A percentile compares a stretch with the other conserved stretches of the same genome.
These are phyloP conservation scores for Apiospora kogelbergensis DNA, from an alignment of 2,329 filamentous ascomycete species.

Conservation along the genomic window DNA sequence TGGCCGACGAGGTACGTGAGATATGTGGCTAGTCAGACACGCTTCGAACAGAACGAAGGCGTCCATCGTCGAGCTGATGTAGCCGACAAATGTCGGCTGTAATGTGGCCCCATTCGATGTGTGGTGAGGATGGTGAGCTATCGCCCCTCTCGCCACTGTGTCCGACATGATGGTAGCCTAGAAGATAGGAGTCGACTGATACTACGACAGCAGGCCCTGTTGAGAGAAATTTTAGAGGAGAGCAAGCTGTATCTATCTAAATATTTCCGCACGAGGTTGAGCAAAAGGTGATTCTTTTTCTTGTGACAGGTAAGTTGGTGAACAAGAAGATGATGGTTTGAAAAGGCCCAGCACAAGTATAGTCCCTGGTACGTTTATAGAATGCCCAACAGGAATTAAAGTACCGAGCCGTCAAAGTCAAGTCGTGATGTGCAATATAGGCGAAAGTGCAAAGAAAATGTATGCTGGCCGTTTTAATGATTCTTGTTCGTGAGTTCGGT, in stretches of 20 bases:
- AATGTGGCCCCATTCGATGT: constrained; percentile 38
- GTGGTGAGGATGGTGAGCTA: constrained; percentile 15
- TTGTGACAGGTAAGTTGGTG: no score
- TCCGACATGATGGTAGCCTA: constrained; percentile 25
- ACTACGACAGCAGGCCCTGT: not conserved
- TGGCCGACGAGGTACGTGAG: no score
- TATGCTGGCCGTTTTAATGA: constrained; percentile 7
- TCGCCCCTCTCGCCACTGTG: constrained; percentile 11
- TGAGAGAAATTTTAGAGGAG: no score
- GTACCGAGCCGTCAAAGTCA: constrained; percentile 19
- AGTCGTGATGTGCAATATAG: constrained; percentile 17
- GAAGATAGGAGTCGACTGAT: not conserved
- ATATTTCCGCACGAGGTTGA: no score
- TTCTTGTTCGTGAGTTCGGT: not conserved
- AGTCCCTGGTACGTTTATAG: constrained; percentile 7
- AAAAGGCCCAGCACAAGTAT: not conserved
- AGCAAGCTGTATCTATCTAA: no score
- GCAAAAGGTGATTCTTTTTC: no score
- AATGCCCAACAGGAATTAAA: constrained; percentile 18
- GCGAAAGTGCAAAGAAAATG: constrained; percentile 14
- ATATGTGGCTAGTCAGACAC: no score
- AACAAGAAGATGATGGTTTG: no score
- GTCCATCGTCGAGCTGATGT: no score
- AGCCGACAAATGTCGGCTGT: no score
- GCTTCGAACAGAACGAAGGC: no score